Evolutionary conservation across 805 yeast species (phyloP).

Genomic region (Scheffersomyces stipitis): DNA sequence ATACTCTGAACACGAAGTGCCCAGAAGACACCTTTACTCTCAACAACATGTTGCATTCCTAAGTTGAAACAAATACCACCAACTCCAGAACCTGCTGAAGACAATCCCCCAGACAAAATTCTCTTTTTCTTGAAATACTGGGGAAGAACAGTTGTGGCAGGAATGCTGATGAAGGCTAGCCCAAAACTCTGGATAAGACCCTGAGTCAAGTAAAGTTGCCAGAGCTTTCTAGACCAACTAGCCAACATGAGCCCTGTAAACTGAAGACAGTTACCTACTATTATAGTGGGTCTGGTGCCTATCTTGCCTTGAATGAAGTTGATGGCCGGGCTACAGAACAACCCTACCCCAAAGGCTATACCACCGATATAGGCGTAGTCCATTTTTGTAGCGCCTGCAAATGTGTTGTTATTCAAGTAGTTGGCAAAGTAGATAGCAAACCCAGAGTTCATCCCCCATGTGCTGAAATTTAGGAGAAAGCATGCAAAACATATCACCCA

Average conservation of each 20-base stretch:
- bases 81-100: conserved; percentile 22
- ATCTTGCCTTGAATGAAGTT: conserved; percentile 17
- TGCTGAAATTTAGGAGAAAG: conserved; percentile 20
- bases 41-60: conserved; percentile 23
- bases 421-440: conserved; percentile 22
- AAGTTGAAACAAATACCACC: conserved; percentile 23
- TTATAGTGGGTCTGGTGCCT: conserved; percentile 15
- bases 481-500: conserved; percentile 22
- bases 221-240: conserved; percentile 15
- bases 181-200: conserved; percentile 24
- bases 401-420: conserved; percentile 18
- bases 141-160: conserved; percentile 18
- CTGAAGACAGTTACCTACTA: conserved; percentile 19
- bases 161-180: conserved; percentile 20
- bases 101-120: conserved; percentile 17
- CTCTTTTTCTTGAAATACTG: conserved; percentile 22
- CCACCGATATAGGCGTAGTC: conserved; percentile 26
- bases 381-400: conserved; percentile 18
- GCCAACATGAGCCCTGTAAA: conserved; percentile 22
- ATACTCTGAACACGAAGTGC: conserved; percentile 20
- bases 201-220: conserved; percentile 25
- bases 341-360: conserved; percentile 21
- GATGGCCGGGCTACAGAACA: conserved; percentile 18
- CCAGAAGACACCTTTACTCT: conserved; percentile 19
- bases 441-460: conserved; percentile 28